Evolutionary conservation across 352 stramenopile genomes (phyloP).

Genomic region (Elongisporangium anandrum): DNA sequence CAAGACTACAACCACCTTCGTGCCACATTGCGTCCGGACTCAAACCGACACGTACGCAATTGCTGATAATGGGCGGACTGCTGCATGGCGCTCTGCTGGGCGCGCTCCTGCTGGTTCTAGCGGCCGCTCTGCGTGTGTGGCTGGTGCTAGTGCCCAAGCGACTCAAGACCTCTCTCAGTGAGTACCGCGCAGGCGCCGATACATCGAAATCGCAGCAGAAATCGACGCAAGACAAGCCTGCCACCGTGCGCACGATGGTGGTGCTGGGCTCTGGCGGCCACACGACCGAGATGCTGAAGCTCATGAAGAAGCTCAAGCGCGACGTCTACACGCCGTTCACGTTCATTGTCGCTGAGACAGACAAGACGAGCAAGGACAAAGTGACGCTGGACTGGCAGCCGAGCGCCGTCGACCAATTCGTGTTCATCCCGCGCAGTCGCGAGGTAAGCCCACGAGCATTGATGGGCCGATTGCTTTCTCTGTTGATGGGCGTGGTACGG

Average conservation of each 20-base stretch:
- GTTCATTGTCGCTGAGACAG: slow-evolving; percentile 89
- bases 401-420: slow-evolving; percentile 39
- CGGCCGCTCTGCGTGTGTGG: slow-evolving; percentile 18
- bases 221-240: slow-evolving; percentile 1
- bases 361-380: slow-evolving; percentile 88
- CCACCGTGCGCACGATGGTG: slow-evolving; percentile 58
- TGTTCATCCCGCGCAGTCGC: slow-evolving; percentile 86
- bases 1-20: neutral
- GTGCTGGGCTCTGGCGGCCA: slow-evolving; percentile 88
- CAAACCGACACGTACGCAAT: neutral
- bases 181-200: slow-evolving; percentile 6
- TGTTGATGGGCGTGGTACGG: neutral
- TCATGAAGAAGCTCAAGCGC: slow-evolving; percentile 82
- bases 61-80: slow-evolving; percentile 2
- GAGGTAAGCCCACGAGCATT: slow-evolving; percentile 47
- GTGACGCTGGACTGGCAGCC: slow-evolving; percentile 65
- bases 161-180: slow-evolving; percentile 13
- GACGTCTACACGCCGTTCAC: slow-evolving; percentile 81
- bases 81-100: slow-evolving; percentile 10
- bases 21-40: neutral
- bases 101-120: slow-evolving; percentile 16
- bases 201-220: slow-evolving; percentile 13
- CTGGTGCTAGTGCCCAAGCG: slow-evolving; percentile 18
- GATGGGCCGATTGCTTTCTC: neutral
- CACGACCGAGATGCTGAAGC: slow-evolving; percentile 94